phyloP scores from a whole-genome alignment of 176 grass and related monocot species.

The Cymbopogon citratus region DNA sequence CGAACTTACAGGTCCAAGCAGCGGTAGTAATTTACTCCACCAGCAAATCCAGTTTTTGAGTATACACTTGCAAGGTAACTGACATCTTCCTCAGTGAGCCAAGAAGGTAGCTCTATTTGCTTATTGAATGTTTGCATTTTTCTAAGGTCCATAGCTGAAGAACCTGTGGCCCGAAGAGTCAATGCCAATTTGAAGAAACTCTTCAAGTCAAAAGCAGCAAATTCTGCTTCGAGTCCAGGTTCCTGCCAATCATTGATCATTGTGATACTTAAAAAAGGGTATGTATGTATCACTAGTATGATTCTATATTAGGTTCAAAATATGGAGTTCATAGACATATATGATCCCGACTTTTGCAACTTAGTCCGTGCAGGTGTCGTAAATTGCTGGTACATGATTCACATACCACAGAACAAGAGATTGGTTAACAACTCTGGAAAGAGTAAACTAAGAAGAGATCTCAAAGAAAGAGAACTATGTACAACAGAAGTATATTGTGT shows the following conservation, averaged over 20 bases:
- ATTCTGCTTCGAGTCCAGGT: constrained; percentile 55
- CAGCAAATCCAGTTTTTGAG: constrained; percentile 30
- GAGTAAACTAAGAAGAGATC: background rate
- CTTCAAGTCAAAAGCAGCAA: constrained; percentile 40
- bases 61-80: constrained; percentile 48
- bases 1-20: constrained; percentile 44
- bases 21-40: constrained; percentile 52
- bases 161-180: constrained; percentile 15
- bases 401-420: background rate
- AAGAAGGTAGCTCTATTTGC: constrained; percentile 44
- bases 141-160: constrained; percentile 35
- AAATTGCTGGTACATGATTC: background rate
- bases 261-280: background rate
- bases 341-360: background rate
- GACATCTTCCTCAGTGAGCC: constrained; percentile 71
- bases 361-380: background rate
- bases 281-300: background rate
- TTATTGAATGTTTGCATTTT: constrained; percentile 19
- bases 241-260: constrained; percentile 29
- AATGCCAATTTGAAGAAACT: constrained; percentile 49
- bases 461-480: background rate
- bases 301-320: background rate
- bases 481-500: background rate
- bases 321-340: background rate
- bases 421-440: background rate